A percentile compares a stretch with the other conserved stretches of the same genome.
These are phyloP conservation scores for Oryza coarctata DNA, from an alignment of 176 grass and related monocot genomes.

Conservation along the genomic window DNA sequence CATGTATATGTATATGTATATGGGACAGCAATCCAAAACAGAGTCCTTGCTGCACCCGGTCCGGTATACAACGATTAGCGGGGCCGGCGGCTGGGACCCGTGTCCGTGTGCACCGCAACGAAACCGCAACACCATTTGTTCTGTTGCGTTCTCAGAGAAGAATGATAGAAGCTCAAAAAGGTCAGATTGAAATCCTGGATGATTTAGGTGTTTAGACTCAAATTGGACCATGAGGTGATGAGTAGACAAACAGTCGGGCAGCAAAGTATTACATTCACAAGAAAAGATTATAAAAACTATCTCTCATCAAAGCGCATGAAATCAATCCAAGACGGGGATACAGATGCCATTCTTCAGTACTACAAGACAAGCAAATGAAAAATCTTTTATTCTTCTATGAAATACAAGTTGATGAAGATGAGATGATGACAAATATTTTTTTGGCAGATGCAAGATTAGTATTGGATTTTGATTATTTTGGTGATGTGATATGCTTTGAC, in stretches of 20 bases:
- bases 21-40: too few species aligned
- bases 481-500: slow-evolving; percentile 48
- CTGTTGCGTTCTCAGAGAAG: neutral
- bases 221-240: neutral
- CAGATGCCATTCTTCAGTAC: neutral
- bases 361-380: neutral
- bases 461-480: slow-evolving; percentile 41
- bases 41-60: too few species aligned
- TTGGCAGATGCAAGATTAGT: slow-evolving; percentile 46
- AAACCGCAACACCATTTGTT: too few species aligned
- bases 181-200: neutral
- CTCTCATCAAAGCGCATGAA: neutral
- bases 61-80: too few species aligned
- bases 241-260: neutral
- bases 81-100: too few species aligned
- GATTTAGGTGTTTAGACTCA: neutral
- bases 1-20: too few species aligned
- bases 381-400: neutral
- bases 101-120: too few species aligned
- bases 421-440: slow-evolving; percentile 47
- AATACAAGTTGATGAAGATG: slow-evolving; percentile 50
- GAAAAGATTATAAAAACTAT: neutral
- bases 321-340: neutral
- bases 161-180: neutral
- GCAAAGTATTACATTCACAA: neutral